Conservation (phyloP, 148 eudicot species). For the Vaccinium macrocarpon region DNA sequence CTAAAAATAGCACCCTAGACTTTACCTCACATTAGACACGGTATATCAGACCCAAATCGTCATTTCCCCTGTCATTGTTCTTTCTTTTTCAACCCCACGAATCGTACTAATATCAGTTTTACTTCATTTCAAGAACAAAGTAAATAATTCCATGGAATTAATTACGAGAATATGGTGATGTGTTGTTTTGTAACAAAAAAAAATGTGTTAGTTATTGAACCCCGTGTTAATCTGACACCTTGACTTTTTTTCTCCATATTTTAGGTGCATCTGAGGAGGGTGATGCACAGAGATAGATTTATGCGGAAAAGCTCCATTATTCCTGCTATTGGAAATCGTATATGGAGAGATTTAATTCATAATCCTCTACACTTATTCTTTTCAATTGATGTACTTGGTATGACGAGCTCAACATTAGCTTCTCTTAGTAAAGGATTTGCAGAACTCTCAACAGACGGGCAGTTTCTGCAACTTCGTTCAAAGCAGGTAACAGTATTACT, state of each 20-base stretch:
- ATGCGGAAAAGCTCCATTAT: slow-evolving; percentile 89
- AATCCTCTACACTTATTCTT: slow-evolving; percentile 91
- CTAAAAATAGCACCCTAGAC: neutral
- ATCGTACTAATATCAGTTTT: neutral
- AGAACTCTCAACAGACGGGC: slow-evolving; percentile 97
- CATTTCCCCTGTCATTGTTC: neutral
- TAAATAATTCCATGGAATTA: neutral
- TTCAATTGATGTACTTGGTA: slow-evolving; percentile 93
- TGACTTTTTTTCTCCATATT: slow-evolving; percentile 6
- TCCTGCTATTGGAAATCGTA: slow-evolving; percentile 84
- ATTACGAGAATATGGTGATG: neutral
- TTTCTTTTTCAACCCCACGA: neutral
- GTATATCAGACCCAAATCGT: neutral
- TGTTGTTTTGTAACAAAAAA: neutral
- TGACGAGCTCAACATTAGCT: slow-evolving; percentile 97
- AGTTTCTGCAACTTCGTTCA: slow-evolving; percentile 88
- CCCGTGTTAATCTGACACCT: slow-evolving; percentile 13
- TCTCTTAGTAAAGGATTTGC: slow-evolving; percentile 98
- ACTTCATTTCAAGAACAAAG: neutral
- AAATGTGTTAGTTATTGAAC: neutral
- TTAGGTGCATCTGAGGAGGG: slow-evolving; percentile 94
- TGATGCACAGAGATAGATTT: slow-evolving; percentile 86
- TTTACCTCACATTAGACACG: neutral
- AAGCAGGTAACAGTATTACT: slow-evolving; percentile 61
- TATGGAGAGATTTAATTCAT: slow-evolving; percentile 94